A percentile compares a stretch with the other conserved stretches of the same genome.
These are phyloP conservation scores for Auriscalpium vulgare DNA, from an alignment of 768 basidiomycete genomes.

Conservation along the genomic window DNA sequence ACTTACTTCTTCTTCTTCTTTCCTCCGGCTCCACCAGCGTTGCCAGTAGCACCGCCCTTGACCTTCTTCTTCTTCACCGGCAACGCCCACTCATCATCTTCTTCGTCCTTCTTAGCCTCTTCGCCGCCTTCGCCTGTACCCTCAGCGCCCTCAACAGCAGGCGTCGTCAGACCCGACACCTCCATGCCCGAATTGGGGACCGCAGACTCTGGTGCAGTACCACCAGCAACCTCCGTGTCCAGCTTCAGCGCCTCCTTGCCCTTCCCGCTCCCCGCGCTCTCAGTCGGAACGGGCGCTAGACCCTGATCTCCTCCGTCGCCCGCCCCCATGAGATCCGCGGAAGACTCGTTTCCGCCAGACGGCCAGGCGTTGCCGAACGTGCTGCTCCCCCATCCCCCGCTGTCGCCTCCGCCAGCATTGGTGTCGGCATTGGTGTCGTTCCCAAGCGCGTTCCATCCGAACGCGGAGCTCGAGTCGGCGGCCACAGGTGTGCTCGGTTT, in stretches of 20 bases:
- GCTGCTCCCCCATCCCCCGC: constrained; percentile 9
- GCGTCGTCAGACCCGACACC: constrained; percentile 1
- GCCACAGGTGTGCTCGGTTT: background rate
- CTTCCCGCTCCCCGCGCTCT: no score
- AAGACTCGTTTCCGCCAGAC: background rate
- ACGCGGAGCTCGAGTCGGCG: background rate
- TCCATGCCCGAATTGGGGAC: background rate
- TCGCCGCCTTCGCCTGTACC: constrained; percentile 1
- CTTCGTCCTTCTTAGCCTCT: background rate
- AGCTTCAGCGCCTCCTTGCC: constrained; percentile 1
- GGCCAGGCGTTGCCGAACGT: background rate
- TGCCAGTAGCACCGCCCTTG: background rate
- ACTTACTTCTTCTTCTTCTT: background rate
- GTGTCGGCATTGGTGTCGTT: background rate
- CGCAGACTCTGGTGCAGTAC: background rate
- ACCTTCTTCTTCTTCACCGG: constrained; percentile 9
- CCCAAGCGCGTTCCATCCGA: background rate
- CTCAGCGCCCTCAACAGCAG: constrained; percentile 1
- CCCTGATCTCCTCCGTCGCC: background rate
- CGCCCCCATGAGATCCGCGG: background rate
- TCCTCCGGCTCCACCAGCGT: background rate
- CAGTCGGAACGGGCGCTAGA: no score
- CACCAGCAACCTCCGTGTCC: background rate
- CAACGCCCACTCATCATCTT: background rate
- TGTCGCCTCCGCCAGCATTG: background rate